These are phyloP conservation scores for Fusarium dimerum DNA, from an alignment of 2,329 filamentous ascomycete species.

Conservation along the genomic window DNA sequence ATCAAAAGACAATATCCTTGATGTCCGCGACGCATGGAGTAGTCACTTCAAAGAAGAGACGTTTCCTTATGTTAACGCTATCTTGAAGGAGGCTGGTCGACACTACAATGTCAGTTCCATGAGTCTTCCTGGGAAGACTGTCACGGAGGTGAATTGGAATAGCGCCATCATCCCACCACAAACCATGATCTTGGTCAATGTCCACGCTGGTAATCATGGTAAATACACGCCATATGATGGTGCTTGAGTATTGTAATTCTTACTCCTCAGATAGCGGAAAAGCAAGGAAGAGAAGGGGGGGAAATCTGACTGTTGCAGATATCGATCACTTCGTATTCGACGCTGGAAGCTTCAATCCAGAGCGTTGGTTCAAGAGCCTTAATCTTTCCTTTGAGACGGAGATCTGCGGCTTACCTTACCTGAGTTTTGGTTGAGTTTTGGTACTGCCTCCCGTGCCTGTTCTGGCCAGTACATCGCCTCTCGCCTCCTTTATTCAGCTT, in stretches of 20 bases:
- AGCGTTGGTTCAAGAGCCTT: conserved; percentile 46
- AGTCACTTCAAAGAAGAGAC: conserved; percentile 46
- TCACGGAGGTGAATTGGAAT: conserved; percentile 51
- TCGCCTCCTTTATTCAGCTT: conserved; percentile 50
- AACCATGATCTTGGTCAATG: conserved; percentile 57
- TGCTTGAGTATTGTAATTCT: too few species aligned
- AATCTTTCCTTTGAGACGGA: conserved; percentile 36
- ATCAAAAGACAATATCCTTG: conserved; percentile 50
- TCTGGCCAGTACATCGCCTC: conserved; percentile 52
- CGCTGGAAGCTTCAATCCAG: conserved; percentile 48
- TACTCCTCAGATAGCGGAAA: too few species aligned
- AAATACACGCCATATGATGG: too few species aligned
- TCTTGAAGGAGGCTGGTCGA: conserved; percentile 53
- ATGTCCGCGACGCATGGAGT: conserved; percentile 48
- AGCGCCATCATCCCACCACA: conserved; percentile 51
- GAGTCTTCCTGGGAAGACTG: conserved; percentile 53
- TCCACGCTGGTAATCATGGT: conserved; percentile 56
- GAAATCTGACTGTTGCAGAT: conserved; percentile 35
- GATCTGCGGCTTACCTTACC: conserved; percentile 37
- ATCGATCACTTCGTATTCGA: conserved; percentile 49
- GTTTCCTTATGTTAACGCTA: conserved; percentile 48
- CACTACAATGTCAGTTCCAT: conserved; percentile 57
- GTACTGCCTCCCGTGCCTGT: conserved; percentile 52
- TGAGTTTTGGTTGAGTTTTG: too few species aligned
- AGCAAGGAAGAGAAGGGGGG: background rate